Base-by-base conservation (phyloP, 345 rosid genomes). In the Populus pruinosa region DNA sequence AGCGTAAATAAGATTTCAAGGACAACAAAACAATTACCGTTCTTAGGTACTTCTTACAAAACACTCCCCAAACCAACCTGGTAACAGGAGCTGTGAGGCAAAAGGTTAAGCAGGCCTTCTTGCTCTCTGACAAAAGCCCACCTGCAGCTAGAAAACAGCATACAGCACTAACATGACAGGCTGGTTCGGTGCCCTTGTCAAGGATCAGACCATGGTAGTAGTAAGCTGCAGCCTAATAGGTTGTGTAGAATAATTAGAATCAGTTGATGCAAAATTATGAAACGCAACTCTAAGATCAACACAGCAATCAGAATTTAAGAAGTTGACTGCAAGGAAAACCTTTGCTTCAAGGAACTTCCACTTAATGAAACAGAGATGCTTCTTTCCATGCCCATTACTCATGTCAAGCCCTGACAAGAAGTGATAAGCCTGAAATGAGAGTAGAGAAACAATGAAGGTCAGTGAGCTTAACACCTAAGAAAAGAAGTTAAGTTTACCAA, bases 301-400 rank as follows among this genome's bases (percentile, higher is more conserved):
- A 21, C 8, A 38, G 38, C 14, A 65, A 20, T 63, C 31, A 38
- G 27, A 29, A 2, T 20, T 35, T 64, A n/a, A 41, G 44, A 36
- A 68, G 20, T 21, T 47, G 61, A 70, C 5, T 39, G 67, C 33
- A n/a, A 39, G 18, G 38, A 38, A 69, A 74, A 91, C 99, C 96
- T 95, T 95, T 73, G 99, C 87, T 91, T 93, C 98, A 7, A 93
- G 90, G 86, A 87, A 91, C 82, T 93, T 95, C 96, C 98, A 92
- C 82, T 90, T 91, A 83, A 92, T 89, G 86, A 93, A 93, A 82
- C 89, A 82, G 72, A 85, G 83, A 67, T 88, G 96, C 88, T 95
- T 95, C 83, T 93, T 92, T 78, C 90, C 92, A n/a, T 78, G 73
- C 3, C 88, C 88, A 14, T 84, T 67, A 65, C 75, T 82, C 47